Evolutionary conservation across 371 early-diverging fungal genomes (phyloP).

Genomic region (Encephalitozoon intestinalis): DNA sequence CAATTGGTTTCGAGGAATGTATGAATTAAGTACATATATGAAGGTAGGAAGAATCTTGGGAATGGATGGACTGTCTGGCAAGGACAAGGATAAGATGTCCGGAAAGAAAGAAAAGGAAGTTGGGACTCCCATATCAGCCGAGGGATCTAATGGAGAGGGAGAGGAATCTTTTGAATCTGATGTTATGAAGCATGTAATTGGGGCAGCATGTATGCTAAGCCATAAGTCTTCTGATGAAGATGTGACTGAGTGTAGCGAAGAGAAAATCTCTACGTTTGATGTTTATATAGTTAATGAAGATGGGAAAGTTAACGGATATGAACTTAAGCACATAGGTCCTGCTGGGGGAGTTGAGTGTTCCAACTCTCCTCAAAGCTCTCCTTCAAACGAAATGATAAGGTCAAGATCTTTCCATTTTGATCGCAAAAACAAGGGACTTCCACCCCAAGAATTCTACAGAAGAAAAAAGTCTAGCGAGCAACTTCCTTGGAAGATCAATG

Average conservation of each 20-base stretch:
- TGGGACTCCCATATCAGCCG: not conserved
- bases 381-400: not conserved
- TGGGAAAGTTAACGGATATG: constrained; percentile 25
- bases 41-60: not conserved
- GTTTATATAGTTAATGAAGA: constrained; percentile 26
- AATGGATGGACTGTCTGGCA: not conserved
- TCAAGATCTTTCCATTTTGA: constrained; percentile 1
- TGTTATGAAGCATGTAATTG: constrained; percentile 9
- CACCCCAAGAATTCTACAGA: not conserved
- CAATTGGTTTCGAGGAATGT: not conserved
- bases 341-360: not conserved
- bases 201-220: constrained; percentile 4
- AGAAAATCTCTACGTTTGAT: constrained; percentile 12
- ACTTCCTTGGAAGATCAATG: not conserved
- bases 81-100: not conserved
- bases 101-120: not conserved
- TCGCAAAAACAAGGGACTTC: not conserved
- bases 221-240: not conserved
- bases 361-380: not conserved
- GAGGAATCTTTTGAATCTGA: not conserved
- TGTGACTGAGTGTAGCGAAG: not conserved
- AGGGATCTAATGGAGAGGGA: not conserved
- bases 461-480: not conserved
- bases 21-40: not conserved
- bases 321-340: constrained; percentile 11